Evolutionary conservation across 176 grass and related monocot species (phyloP).

Genomic region (Chrysopogon serrulatus): DNA sequence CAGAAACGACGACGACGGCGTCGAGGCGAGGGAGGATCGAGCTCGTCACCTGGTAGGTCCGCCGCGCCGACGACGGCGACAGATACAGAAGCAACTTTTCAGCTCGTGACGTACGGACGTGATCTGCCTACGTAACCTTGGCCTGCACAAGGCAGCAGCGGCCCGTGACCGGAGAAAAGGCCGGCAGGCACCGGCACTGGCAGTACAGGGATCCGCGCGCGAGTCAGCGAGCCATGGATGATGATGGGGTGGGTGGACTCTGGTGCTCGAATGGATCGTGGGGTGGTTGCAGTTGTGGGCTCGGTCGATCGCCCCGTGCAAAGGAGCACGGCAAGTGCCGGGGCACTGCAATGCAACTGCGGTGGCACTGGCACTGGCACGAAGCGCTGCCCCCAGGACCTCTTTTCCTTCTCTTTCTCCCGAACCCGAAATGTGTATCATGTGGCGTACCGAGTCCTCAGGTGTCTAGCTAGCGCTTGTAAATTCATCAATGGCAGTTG

Average conservation of each 20-base stretch:
- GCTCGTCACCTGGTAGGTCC: neutral
- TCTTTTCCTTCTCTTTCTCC: neutral
- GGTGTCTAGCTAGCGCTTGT: too few relatives aligned
- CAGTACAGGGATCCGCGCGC: too few relatives aligned
- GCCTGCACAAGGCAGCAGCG: too few relatives aligned
- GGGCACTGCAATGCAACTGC: neutral
- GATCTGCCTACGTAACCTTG: neutral
- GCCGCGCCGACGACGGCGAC: neutral
- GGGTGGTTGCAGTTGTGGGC: neutral
- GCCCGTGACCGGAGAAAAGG: neutral
- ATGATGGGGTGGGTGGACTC: neutral
- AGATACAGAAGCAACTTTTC: too few relatives aligned
- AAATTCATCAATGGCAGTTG: too few relatives aligned
- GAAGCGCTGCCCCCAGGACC: neutral
- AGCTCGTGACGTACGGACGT: neutral
- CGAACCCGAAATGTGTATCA: neutral
- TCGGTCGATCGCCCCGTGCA: neutral
- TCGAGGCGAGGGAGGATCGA: too few relatives aligned
- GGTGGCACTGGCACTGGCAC: neutral
- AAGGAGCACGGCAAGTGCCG: neutral
- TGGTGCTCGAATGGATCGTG: neutral
- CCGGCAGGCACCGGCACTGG: too few relatives aligned
- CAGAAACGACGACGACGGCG: neutral
- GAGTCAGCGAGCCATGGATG: neutral
- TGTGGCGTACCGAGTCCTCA: neutral